Base-by-base conservation (phyloP, 768 basidiomycete species). In the Dentipellis fragilis region DNA sequence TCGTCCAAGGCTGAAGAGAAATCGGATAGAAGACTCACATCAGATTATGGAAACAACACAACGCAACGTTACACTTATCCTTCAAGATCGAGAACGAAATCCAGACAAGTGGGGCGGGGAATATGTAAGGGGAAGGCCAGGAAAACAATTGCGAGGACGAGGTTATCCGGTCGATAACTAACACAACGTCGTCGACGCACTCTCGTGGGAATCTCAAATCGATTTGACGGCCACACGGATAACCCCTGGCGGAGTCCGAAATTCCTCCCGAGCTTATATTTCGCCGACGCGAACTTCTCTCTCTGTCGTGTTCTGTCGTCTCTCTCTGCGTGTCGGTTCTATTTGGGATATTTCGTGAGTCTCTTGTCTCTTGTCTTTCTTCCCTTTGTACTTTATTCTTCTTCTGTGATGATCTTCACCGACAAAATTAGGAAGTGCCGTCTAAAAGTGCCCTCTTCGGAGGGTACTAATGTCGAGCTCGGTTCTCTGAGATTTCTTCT, bases 211-310 rank as follows among this genome's bases (percentile, higher is more conserved):
- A 29, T 29, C 29, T 29, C 29, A 6, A 29, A 29, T 29, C 29
- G 29, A 29, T 29, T 29, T 29, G 29, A 29, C 29, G 3, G 29
- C 29, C 29, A 29, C 29, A 29, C 29, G 29, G 29, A 29, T 29
- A 29, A 29, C 29, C 29, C 29, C 40, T 42, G 40, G 40, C 40
- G 40, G 14, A 42, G 40, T 42, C 14, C 14, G 40, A 49, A 17
- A 4, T 37, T 22, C 14, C 1, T 39, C 52, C 29, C 55, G 55
- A n/a, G 71, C 66, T 0, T 73, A 70, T 50, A 79, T 65, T 29
- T 29, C 29, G 29, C 29, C 29, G 29, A 29, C 29, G 29, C 29
- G 29, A 29, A 6, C 29, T 29, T 6, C 6, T 29, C 3, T 29
- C 29, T 29, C 29, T 29, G 29, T 29, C 29, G 29, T 29, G 3